A percentile compares a stretch with the other conserved stretches of the same genome.
Evolutionary conservation across 2,329 filamentous ascomycete genomes (phyloP).

Genomic region (Eutypa lata): DNA sequence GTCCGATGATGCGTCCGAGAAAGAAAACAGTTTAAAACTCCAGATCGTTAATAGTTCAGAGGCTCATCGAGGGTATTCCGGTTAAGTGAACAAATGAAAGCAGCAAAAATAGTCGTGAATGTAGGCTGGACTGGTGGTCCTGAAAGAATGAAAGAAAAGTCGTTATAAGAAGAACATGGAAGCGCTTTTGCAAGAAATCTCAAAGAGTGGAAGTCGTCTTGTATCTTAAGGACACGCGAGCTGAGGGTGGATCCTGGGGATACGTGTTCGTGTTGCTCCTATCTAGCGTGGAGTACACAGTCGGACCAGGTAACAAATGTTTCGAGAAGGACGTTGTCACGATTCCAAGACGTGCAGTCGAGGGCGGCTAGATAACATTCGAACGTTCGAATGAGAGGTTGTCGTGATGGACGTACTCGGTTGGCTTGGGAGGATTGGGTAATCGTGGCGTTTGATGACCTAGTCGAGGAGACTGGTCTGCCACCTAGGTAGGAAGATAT

Average conservation of each 20-base stretch:
- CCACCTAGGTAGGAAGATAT: slow-evolving; percentile 16
- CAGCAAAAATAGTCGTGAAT: slow-evolving; percentile 29
- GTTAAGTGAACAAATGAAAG: slow-evolving; percentile 35
- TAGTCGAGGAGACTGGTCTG: slow-evolving; percentile 22
- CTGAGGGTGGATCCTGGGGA: slow-evolving; percentile 6
- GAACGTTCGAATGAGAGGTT: background rate
- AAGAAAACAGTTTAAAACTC: slow-evolving; percentile 33
- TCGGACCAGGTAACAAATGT: background rate
- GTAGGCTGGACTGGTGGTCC: slow-evolving; percentile 22
- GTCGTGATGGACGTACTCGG: background rate
- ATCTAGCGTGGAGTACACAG: background rate
- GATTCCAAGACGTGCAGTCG: slow-evolving; percentile 1
- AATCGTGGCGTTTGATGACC: slow-evolving; percentile 21
- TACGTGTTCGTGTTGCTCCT: slow-evolving; percentile 2
- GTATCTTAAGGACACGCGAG: slow-evolving; percentile 9
- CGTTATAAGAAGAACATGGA: slow-evolving; percentile 44
- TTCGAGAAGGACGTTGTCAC: background rate
- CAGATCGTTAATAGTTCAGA: slow-evolving; percentile 42
- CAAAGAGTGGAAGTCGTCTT: slow-evolving; percentile 27
- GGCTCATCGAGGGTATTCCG: slow-evolving; percentile 41
- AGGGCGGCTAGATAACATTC: background rate
- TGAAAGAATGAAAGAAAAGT: slow-evolving; percentile 34
- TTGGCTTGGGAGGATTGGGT: slow-evolving; percentile 4
- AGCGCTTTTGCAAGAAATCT: slow-evolving; percentile 24
- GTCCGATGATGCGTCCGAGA: slow-evolving; percentile 10